Evolutionary conservation across 2,329 filamentous ascomycete species (phyloP).

Genomic region (Acrodontium crateriforme): DNA sequence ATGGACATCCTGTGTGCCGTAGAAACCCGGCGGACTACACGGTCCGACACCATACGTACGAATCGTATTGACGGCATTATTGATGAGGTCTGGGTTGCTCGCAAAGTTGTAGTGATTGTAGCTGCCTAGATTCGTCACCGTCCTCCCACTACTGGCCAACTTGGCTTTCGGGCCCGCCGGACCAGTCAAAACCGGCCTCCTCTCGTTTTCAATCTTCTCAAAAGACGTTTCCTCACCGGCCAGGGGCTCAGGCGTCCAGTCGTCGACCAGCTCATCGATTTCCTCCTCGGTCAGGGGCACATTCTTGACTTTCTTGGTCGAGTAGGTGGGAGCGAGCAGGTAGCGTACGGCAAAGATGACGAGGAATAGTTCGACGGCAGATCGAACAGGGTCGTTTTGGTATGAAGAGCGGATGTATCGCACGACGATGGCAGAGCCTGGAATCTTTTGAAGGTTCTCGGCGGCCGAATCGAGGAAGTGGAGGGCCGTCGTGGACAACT

Average conservation of each 20-base stretch:
- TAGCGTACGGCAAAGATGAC: constrained; percentile 95
- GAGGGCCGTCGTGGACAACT: constrained; percentile 39
- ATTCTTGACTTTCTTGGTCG: constrained; percentile 77
- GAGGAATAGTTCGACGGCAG: constrained; percentile 81
- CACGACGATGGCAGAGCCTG: constrained; percentile 83
- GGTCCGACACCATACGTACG: constrained; percentile 93
- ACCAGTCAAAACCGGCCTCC: constrained; percentile 72
- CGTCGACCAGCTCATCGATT: constrained; percentile 91
- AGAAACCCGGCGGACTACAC: constrained; percentile 93
- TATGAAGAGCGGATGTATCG: constrained; percentile 96
- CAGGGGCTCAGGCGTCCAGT: constrained; percentile 90
- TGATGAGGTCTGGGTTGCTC: constrained; percentile 79
- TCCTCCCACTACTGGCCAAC: constrained; percentile 53
- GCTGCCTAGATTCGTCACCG: constrained; percentile 82
- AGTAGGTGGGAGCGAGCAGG: constrained; percentile 80
- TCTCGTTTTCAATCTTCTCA: constrained; percentile 74
- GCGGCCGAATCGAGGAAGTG: constrained; percentile 42
- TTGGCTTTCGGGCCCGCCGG: constrained; percentile 84
- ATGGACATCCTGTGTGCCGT: constrained; percentile 95
- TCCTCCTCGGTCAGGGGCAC: constrained; percentile 88
- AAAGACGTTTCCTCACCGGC: constrained; percentile 59
- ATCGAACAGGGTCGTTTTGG: constrained; percentile 90
- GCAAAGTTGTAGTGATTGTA: constrained; percentile 99
- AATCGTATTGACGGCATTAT: constrained; percentile 86
- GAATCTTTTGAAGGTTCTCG: constrained; percentile 67